Base-by-base conservation (phyloP, 768 basidiomycete genomes). In the Tephrocybe sp. region DNA sequence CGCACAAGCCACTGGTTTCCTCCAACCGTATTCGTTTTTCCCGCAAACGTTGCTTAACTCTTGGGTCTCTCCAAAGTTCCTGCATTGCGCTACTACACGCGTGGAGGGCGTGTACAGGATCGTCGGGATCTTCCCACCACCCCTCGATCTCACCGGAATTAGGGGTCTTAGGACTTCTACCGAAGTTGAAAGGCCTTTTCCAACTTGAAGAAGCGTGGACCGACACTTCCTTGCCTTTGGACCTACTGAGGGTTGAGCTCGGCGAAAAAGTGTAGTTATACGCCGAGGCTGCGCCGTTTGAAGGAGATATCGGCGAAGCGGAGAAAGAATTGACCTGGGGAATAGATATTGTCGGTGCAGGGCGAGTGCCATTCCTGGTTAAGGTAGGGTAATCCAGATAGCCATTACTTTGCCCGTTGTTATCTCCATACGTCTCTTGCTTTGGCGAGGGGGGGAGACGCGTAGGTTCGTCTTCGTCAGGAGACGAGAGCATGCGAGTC, bases 1-100 rank as follows among this genome's bases (percentile, higher is more conserved):
- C 87, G 71, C 61, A 92, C 89, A 92, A 91, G 42, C 90, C 90
- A 53, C 88, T 85, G 66, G 83, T 88, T 64, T 91, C 89, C 67
- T 91, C 87, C 47, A 91, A 57, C 60, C 89, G 74, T 44, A 91
- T 61, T 21, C 76, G 73, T 62, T 77, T 82, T 69, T 88, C 85
- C 23, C 75, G 72, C 46, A 92, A 69, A 45, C 79, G 73, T 60
- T 77, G 73, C 57, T 74, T 74, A 49, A 93, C 88, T 50, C 70
- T 75, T n/a, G 72, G 61, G 65, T 92, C 88, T 58, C 75, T 74
- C 91, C 90, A 93, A 40, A 93, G 74, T 51, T 86, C 80, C 54
- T 74, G 58, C 83, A 93, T 92, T 38, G 75, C 73, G 49, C 76
- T 74, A 9, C 79, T 78, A 61, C 78, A 84, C 13, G 77, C 75